phyloP scores from a whole-genome alignment of 805 yeast species.

The Wickerhamomyces hampshirensis region DNA sequence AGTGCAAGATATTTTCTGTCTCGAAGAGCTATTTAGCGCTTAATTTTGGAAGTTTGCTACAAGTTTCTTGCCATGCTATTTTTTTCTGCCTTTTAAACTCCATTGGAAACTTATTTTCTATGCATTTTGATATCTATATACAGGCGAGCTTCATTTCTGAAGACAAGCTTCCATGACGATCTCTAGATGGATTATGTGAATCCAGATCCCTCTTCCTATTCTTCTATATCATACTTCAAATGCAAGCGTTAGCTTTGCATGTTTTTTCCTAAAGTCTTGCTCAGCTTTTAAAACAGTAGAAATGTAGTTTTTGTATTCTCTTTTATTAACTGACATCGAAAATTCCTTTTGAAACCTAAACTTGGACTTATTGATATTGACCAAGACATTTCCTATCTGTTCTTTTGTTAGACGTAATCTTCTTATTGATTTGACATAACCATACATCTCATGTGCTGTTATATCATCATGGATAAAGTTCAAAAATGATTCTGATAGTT shows the following conservation, averaged over 20 bases:
- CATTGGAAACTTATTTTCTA: too few relatives aligned
- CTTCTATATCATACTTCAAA: conserved; percentile 8
- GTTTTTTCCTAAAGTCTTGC: conserved; percentile 11
- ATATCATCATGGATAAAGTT: conserved; percentile 3
- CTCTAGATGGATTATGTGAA: neutral
- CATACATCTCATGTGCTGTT: conserved; percentile 17
- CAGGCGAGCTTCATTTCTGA: too few relatives aligned
- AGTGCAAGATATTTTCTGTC: too few relatives aligned
- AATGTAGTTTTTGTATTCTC: conserved; percentile 7
- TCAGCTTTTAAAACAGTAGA: conserved; percentile 11
- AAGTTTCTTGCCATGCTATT: too few relatives aligned
- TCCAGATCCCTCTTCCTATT: conserved; percentile 1
- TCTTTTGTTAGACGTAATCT: conserved; percentile 16
- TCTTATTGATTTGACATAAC: conserved; percentile 22
- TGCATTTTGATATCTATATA: too few relatives aligned
- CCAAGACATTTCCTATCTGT: conserved; percentile 14
- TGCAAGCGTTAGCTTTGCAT: conserved; percentile 10
- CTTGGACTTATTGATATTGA: conserved; percentile 11
- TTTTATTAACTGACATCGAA: conserved; percentile 2
- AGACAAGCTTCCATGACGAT: too few relatives aligned
- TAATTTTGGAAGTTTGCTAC: too few relatives aligned
- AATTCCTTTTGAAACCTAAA: conserved; percentile 10
- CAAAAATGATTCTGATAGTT: conserved; percentile 15
- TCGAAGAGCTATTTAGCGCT: too few relatives aligned
- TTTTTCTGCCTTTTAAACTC: too few relatives aligned